Evolutionary conservation across 73 alveolate genomes (phyloP), one percentile per base, ranked within the genome.

Genomic region (Strombidium stylifer): DNA sequence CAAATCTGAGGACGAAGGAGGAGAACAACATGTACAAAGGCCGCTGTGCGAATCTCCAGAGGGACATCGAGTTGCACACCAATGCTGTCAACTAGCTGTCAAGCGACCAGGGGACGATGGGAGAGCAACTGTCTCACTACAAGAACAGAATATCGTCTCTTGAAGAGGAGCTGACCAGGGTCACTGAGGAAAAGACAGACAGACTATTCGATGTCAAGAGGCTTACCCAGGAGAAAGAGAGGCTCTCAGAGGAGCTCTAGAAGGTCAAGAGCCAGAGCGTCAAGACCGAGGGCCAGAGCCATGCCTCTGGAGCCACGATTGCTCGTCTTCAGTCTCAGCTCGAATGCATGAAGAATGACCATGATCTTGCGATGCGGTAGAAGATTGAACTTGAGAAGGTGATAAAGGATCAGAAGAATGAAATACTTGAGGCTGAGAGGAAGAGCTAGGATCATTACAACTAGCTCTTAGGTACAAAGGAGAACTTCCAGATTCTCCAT

Each of bases 391-490:
- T 65, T 10, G 58, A 64, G 39, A 41, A 49, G 18, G 20, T 62
- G 28, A 19, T 73, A 2, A 73, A 66, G 40, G 10, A 48, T 39
- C 20, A 19, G 16, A 74, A 42, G 39, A 18, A 37, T 14, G 87
- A 73, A 12, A n/a, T 28, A 11, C 14, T 65, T 12, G 87, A 74
- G 30, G 45, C 37, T 23, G 87, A 74, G 39, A 45, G 36, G 66
- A 61, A 60, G 20, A 40, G 53, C 20, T 34, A 36, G 3, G 87
- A 74, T 42, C 65, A 64, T 34, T 64, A 61, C 49, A 15, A 46
- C 11, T 65, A 74, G 35, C 76, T 74, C 10, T 51, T 55, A 0
- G 32, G 73, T 11, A 6, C 81, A 28, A 23, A 47, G 37, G 72
- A 74, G 26, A 74, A 51, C 66, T 19, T 56, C 41, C 23, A 42